Conservation (phyloP, 2,329 filamentous ascomycete species). For the Cladophialophora bantiana region DNA sequence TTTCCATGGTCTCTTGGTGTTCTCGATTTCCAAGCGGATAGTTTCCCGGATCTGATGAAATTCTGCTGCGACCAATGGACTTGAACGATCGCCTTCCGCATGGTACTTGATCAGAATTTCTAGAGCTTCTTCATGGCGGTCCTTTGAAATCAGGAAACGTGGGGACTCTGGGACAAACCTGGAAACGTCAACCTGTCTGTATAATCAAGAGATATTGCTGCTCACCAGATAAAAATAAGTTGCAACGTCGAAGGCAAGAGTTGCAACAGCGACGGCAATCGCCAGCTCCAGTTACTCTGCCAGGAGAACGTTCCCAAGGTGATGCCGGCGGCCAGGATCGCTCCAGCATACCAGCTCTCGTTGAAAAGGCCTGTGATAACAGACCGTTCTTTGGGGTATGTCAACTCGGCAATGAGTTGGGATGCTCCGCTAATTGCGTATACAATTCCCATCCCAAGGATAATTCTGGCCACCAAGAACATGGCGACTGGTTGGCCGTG, state of each 20-base stretch:
- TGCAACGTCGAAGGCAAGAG: conserved; percentile 66
- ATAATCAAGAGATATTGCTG: not conserved
- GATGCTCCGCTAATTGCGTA: conserved; percentile 37
- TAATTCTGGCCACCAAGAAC: conserved; percentile 31
- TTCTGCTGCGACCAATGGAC: conserved; percentile 40
- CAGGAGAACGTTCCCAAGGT: conserved; percentile 58
- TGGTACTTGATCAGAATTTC: conserved; percentile 49
- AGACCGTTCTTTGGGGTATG: conserved; percentile 58
- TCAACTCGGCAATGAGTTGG: conserved; percentile 54
- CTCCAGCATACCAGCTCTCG: conserved; percentile 61
- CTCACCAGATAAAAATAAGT: conserved; percentile 59
- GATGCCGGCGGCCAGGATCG: conserved; percentile 57
- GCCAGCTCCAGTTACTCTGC: conserved; percentile 60
- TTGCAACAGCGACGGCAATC: conserved; percentile 71
- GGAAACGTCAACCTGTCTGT: not conserved
- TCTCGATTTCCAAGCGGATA: conserved; percentile 63
- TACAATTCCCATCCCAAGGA: conserved; percentile 33
- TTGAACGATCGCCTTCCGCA: conserved; percentile 48
- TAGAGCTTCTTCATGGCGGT: conserved; percentile 42
- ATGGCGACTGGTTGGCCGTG: conserved; percentile 21
- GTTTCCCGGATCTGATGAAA: conserved; percentile 57
- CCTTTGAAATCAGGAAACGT: conserved; percentile 60
- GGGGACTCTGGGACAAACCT: conserved; percentile 71
- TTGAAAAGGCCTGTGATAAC: conserved; percentile 61
- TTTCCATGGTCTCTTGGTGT: conserved; percentile 57